Evolutionary conservation across 129 eudicot species (phyloP), one percentile per base, ranked within the genome.

Genomic region (Glebionis coronaria): DNA sequence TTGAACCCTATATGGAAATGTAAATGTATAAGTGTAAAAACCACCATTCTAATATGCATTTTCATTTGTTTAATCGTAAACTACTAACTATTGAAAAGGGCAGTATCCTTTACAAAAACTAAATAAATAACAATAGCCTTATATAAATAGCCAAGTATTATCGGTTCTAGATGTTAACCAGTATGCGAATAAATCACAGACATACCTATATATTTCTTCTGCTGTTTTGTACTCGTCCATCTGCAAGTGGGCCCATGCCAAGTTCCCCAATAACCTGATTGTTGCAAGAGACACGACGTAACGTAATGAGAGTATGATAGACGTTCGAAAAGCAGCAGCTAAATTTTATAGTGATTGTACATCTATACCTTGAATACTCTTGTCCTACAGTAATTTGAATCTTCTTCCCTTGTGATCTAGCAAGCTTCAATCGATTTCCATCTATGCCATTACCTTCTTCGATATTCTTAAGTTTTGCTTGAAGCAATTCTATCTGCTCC

Each of bases 221-320:
- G 98, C 95, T 12, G 77, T 67, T 73, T 81, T 80, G 65, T 69
- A 92, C 45, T 80, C 61, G 66, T 86, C 76, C 60, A 75, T 87
- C 71, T 86, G 96, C 90, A 92, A 77, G 54, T 83, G 82, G 42
- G 89, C 91, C 95, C 95, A 88, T n/a, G 96, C 96, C 86, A 88
- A 82, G 72, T 92, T 92, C 67, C 98, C 96, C 35, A 88, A 79
- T 75, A 92, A 72, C 85, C 96, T 91, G 81, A 56, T 71, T 45
- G 31, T 50, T 56, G 44, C 16, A 61, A 81, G 54, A 61, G 13
- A 69, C 49, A 27, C 45, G 14, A 67, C 63, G 23, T 15, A 61
- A 72, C 0, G 9, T 7, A 19, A 64, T 53, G 44, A 70, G 60
- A 73, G 31, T 54, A 29, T 2, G 12, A 75, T 8, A 44, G 35